Conservation (phyloP, 176 grass and related monocot species). For the Elaeis guineensis region DNA sequence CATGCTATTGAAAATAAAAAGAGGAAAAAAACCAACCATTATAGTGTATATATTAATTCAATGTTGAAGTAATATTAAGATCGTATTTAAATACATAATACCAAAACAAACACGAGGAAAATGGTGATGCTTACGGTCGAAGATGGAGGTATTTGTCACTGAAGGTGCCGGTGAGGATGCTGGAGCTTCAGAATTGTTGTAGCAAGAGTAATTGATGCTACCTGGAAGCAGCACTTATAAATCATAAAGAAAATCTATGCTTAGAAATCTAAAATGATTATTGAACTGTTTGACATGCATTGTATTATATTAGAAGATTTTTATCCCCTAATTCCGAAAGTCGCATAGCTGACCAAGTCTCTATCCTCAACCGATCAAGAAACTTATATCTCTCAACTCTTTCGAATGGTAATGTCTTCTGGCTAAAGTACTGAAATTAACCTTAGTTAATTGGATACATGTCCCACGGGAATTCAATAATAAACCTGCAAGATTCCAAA, state of each 20-base stretch:
- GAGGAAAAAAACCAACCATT: neutral
- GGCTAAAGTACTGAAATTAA: too few relatives aligned
- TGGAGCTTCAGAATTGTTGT: slow-evolving; percentile 19
- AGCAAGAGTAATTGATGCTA: slow-evolving; percentile 55
- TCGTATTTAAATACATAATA: neutral
- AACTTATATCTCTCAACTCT: too few relatives aligned
- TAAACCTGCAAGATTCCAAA: too few relatives aligned
- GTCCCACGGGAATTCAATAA: too few relatives aligned
- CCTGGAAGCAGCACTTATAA: slow-evolving; percentile 31
- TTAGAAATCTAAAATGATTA: neutral
- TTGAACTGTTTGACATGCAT: neutral
- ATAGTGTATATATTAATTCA: neutral
- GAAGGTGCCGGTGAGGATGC: slow-evolving; percentile 9
- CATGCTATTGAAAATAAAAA: slow-evolving; percentile 35
- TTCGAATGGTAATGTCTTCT: too few relatives aligned
- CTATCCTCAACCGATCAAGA: too few relatives aligned
- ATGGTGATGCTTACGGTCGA: slow-evolving; percentile 39
- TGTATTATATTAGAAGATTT: too few relatives aligned
- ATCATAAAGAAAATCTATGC: neutral
- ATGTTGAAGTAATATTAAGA: neutral
- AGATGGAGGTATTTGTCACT: slow-evolving; percentile 38
- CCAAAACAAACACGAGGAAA: neutral
- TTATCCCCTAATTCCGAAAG: too few relatives aligned
- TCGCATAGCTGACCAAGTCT: too few relatives aligned
- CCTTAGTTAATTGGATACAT: too few relatives aligned